Conservation (phyloP, 495 filamentous ascomycete species). For the Penicillium egyptiacum region DNA sequence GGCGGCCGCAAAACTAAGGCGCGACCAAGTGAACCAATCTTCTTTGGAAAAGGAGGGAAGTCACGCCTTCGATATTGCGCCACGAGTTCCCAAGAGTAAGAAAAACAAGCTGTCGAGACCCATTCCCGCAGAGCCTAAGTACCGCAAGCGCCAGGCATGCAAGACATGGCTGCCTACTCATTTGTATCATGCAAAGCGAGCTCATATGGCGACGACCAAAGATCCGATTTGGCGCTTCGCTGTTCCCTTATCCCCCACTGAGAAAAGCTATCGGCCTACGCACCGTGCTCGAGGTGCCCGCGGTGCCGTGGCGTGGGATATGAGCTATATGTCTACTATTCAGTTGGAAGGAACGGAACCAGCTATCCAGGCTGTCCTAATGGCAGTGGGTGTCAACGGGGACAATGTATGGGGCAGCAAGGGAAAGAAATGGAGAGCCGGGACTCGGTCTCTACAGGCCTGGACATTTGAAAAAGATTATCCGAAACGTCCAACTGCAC, state of each 20-base stretch:
- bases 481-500: conserved; percentile 63
- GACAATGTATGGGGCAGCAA: conserved; percentile 58
- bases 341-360: conserved; percentile 66
- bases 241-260: conserved; percentile 76
- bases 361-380: conserved; percentile 64
- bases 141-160: conserved; percentile 77
- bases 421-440: conserved; percentile 72
- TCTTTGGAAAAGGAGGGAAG: conserved; percentile 34
- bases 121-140: conserved; percentile 65
- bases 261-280: conserved; percentile 85
- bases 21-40: conserved; percentile 33
- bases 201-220: conserved; percentile 76
- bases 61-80: conserved; percentile 42
- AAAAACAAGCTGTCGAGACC: conserved; percentile 68
- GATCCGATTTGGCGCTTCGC: conserved; percentile 88
- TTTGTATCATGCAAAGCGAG: conserved; percentile 88
- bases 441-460: conserved; percentile 65
- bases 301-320: conserved; percentile 82
- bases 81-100: conserved; percentile 65
- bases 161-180: conserved; percentile 97
- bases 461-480: conserved; percentile 63
- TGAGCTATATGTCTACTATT: conserved; percentile 90
- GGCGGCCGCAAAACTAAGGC: conserved; percentile 34
- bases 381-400: conserved; percentile 55
- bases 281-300: conserved; percentile 74